Evolutionary conservation across 2,329 filamentous ascomycete species (phyloP).

Genomic region (Aspergillus luchuensis): DNA sequence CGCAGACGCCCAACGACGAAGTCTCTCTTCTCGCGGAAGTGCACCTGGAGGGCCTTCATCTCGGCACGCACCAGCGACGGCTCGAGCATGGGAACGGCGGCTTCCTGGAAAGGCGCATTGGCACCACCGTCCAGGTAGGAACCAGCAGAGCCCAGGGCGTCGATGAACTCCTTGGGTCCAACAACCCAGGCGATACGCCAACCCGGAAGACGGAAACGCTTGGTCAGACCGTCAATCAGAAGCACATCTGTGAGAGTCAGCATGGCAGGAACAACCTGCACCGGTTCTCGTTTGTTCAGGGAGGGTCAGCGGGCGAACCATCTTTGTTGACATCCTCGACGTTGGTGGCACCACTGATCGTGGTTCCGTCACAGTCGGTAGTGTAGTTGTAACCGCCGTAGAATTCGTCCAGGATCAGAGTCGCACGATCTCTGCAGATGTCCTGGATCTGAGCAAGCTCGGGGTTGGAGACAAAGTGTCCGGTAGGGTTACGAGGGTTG

Average conservation of each 20-base stretch:
- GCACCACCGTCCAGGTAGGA: slow-evolving; percentile 93
- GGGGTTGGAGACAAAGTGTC: slow-evolving; percentile 79
- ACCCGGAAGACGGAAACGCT: slow-evolving; percentile 92
- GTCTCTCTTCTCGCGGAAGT: slow-evolving; percentile 93
- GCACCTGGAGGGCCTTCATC: slow-evolving; percentile 84
- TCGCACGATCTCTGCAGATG: slow-evolving; percentile 85
- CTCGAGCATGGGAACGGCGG: slow-evolving; percentile 89
- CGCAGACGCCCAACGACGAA: slow-evolving; percentile 78
- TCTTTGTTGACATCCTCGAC: slow-evolving; percentile 86
- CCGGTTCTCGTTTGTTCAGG: neutral
- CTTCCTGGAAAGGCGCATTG: slow-evolving; percentile 94
- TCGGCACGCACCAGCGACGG: slow-evolving; percentile 76
- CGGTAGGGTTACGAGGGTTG: slow-evolving; percentile 93
- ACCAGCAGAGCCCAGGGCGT: slow-evolving; percentile 87
- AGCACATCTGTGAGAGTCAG: slow-evolving; percentile 65
- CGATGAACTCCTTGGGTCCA: slow-evolving; percentile 94
- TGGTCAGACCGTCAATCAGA: slow-evolving; percentile 93
- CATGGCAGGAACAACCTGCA: neutral
- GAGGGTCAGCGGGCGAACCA: slow-evolving; percentile 31
- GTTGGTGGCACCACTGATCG: slow-evolving; percentile 86
- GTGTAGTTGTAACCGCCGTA: slow-evolving; percentile 97
- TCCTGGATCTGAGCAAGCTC: slow-evolving; percentile 90
- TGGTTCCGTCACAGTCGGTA: slow-evolving; percentile 83
- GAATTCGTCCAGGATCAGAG: slow-evolving; percentile 94
- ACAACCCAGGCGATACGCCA: slow-evolving; percentile 98